Conservation (phyloP, 2,329 filamentous ascomycete genomes). For the Aureobasidium sp. region DNA sequence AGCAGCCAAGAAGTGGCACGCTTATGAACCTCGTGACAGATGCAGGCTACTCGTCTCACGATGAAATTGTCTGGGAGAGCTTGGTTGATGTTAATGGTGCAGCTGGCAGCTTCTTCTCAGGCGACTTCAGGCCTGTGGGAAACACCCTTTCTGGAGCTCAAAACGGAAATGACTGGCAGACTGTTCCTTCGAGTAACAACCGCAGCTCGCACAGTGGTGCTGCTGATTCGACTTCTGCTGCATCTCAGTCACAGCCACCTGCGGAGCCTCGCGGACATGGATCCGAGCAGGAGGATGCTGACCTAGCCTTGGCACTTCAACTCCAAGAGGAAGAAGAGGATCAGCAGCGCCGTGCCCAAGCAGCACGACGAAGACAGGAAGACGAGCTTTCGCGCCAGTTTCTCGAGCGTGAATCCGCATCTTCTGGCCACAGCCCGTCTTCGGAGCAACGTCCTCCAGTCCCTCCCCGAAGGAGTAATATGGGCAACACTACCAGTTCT, state of each 20-base stretch:
- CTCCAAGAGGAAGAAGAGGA: slow-evolving; percentile 92
- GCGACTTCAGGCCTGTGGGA: slow-evolving; percentile 81
- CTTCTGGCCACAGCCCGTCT: not conserved
- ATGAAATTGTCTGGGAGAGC: slow-evolving; percentile 94
- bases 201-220: slow-evolving; percentile 9
- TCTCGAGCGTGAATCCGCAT: slow-evolving; percentile 44
- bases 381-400: slow-evolving; percentile 60
- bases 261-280: slow-evolving; percentile 21
- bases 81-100: slow-evolving; percentile 81
- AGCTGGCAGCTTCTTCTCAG: slow-evolving; percentile 73
- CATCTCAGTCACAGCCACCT: not conserved
- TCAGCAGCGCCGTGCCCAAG: slow-evolving; percentile 53
- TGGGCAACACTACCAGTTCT: slow-evolving; percentile 24
- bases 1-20: slow-evolving; percentile 67
- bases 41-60: slow-evolving; percentile 76
- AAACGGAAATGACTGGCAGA: slow-evolving; percentile 43
- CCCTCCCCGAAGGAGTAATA: slow-evolving; percentile 22
- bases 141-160: slow-evolving; percentile 34
- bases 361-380: slow-evolving; percentile 30
- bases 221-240: not conserved
- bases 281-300: slow-evolving; percentile 72
- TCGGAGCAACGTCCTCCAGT: slow-evolving; percentile 21
- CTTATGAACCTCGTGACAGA: slow-evolving; percentile 85
- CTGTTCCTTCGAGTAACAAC: slow-evolving; percentile 36
- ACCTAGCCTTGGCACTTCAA: slow-evolving; percentile 80